These are phyloP conservation scores for Scedosporium dehoogii DNA, from an alignment of 2,329 filamentous ascomycete species.

Conservation along the genomic window DNA sequence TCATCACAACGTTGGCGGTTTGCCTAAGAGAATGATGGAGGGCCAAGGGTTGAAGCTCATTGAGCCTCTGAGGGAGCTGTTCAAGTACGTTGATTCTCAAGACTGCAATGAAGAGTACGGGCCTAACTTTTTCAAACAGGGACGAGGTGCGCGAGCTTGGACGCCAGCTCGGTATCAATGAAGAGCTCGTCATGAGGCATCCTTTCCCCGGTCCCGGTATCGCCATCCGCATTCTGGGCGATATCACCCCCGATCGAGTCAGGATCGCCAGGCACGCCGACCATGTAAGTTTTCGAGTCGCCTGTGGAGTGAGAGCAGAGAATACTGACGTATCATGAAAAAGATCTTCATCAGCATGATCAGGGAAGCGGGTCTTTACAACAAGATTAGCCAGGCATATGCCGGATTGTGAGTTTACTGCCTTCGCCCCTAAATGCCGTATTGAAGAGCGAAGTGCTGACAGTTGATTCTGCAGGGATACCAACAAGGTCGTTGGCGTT, in stretches of 20 bases:
- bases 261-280: conserved; percentile 71
- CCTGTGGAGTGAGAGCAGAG: neutral
- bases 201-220: conserved; percentile 40
- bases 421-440: neutral
- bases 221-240: conserved; percentile 72
- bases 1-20: conserved; percentile 63
- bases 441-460: neutral
- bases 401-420: conserved; percentile 2
- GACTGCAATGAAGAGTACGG: neutral
- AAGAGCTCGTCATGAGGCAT: conserved; percentile 20
- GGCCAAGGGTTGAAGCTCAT: conserved; percentile 53
- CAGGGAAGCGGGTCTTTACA: conserved; percentile 59
- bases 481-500: conserved; percentile 11
- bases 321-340: neutral
- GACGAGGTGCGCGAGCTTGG: conserved; percentile 20
- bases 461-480: conserved; percentile 2
- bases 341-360: conserved; percentile 69
- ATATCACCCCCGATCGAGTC: conserved; percentile 71
- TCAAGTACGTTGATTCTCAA: conserved; percentile 62
- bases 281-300: conserved; percentile 19
- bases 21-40: conserved; percentile 44
- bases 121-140: conserved; percentile 4
- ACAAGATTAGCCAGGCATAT: conserved; percentile 32
- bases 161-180: conserved; percentile 20
- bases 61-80: conserved; percentile 69